Conservation (phyloP, 1,139 yeast genomes). For the Hansenula sp. region DNA sequence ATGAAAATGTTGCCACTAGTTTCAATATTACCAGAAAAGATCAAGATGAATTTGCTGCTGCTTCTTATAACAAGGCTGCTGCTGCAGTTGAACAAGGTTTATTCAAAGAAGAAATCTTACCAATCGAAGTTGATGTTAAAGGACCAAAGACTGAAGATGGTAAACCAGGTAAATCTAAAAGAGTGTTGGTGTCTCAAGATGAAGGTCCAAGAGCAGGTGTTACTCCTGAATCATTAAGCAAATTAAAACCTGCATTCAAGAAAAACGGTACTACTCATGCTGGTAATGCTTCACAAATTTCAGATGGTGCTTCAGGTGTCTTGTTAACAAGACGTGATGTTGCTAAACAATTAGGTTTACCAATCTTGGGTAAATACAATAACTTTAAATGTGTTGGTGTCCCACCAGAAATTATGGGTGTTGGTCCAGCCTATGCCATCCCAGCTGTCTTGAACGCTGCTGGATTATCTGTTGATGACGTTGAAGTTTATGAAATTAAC, state of each 20-base stretch:
- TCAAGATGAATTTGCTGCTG: constrained; percentile 87
- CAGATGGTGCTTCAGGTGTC: constrained; percentile 94
- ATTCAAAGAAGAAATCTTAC: constrained; percentile 83
- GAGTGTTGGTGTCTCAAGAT: constrained; percentile 59
- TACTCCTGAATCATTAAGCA: constrained; percentile 68
- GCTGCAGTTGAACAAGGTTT: constrained; percentile 64
- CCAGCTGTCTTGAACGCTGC: constrained; percentile 70
- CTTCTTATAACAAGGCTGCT: constrained; percentile 82
- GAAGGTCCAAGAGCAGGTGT: constrained; percentile 92
- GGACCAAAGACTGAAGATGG: constrained; percentile 43
- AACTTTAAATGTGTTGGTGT: constrained; percentile 76
- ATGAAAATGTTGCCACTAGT: constrained; percentile 68
- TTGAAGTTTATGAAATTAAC: constrained; percentile 79
- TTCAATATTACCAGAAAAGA: constrained; percentile 59
- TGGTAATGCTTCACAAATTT: constrained; percentile 92
- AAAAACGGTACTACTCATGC: constrained; percentile 85
- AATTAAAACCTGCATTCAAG: constrained; percentile 84
- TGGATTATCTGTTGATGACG: constrained; percentile 59
- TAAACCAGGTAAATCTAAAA: constrained; percentile 15
- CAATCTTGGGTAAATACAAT: constrained; percentile 50
- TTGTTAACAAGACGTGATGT: constrained; percentile 82
- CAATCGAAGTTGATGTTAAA: constrained; percentile 53
- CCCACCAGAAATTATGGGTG: constrained; percentile 96
- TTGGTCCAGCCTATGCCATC: constrained; percentile 93
- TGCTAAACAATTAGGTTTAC: constrained; percentile 69